Conservation (phyloP, 768 basidiomycete species). For the Ramaria sp. region DNA sequence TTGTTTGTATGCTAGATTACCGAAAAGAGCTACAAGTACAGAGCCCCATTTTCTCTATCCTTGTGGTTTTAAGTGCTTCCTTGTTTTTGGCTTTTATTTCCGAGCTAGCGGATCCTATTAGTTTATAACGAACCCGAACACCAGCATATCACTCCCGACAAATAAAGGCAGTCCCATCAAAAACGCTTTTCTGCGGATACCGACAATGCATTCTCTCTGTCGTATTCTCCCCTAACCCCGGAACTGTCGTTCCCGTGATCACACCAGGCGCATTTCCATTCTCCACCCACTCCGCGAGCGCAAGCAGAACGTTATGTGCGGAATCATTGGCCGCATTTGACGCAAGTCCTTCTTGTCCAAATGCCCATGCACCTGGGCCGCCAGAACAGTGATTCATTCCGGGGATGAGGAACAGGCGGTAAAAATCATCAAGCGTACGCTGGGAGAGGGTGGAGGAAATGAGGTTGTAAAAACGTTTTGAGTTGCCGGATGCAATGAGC, state of each 20-base stretch:
- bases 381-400: slow-evolving; percentile 24
- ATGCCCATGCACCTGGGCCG: slow-evolving; percentile 19
- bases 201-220: slow-evolving; percentile 1
- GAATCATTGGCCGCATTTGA: slow-evolving; percentile 11
- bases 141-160: background rate
- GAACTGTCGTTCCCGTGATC: slow-evolving; percentile 12
- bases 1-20: too few relatives aligned
- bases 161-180: background rate
- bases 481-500: slow-evolving; percentile 21
- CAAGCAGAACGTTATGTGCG: slow-evolving; percentile 18
- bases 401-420: slow-evolving; percentile 22
- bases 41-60: too few relatives aligned
- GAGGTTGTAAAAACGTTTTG: slow-evolving; percentile 17
- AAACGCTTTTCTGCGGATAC: slow-evolving; percentile 7
- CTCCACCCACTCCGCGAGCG: slow-evolving; percentile 25
- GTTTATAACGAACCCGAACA: too few relatives aligned
- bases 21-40: too few relatives aligned
- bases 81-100: too few relatives aligned
- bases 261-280: slow-evolving; percentile 17
- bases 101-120: too few relatives aligned
- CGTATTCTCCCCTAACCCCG: background rate
- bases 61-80: too few relatives aligned
- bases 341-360: slow-evolving; percentile 12
- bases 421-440: slow-evolving; percentile 19
- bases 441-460: slow-evolving; percentile 13